A percentile compares a stretch with the other conserved stretches of the same genome.
These are phyloP conservation scores for Podaxis sp. DNA, from an alignment of 768 basidiomycete species.

Conservation along the genomic window DNA sequence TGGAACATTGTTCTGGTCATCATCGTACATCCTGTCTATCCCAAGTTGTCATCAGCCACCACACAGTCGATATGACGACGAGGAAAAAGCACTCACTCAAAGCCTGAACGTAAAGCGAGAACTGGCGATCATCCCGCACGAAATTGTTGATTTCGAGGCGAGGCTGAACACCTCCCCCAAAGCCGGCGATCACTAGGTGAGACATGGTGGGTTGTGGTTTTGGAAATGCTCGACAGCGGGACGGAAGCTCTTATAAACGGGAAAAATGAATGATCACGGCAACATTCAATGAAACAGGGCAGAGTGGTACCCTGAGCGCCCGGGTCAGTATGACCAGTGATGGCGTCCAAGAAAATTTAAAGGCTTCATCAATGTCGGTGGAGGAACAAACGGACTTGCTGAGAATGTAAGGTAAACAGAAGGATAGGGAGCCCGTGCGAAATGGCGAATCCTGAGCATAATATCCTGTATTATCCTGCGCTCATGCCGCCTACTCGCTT, in stretches of 20 bases:
- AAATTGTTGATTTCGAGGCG: constrained; percentile 42
- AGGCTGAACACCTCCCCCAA: constrained; percentile 25
- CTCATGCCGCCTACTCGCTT: no score
- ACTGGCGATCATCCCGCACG: constrained; percentile 37
- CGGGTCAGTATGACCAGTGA: no score
- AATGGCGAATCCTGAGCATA: no score
- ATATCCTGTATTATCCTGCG: no score
- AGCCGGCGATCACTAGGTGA: constrained; percentile 22
- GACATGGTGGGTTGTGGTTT: neutral
- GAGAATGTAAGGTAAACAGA: no score
- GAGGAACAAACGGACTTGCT: no score
- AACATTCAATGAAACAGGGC: no score
- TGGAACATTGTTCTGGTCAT: constrained; percentile 23
- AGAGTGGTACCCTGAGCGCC: no score
- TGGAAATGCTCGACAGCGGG: neutral
- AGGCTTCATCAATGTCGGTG: no score
- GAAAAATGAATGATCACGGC: no score
- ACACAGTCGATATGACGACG: neutral
- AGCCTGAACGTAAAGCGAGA: constrained; percentile 49
- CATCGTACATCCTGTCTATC: constrained; percentile 26
- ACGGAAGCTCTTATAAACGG: neutral
- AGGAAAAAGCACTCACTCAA: constrained; percentile 29
- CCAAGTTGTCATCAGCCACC: neutral
- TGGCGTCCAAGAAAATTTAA: no score
- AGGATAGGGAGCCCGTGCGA: no score